phyloP scores from a whole-genome alignment of 2,329 filamentous ascomycete genomes.

The Penicillium sp. region DNA sequence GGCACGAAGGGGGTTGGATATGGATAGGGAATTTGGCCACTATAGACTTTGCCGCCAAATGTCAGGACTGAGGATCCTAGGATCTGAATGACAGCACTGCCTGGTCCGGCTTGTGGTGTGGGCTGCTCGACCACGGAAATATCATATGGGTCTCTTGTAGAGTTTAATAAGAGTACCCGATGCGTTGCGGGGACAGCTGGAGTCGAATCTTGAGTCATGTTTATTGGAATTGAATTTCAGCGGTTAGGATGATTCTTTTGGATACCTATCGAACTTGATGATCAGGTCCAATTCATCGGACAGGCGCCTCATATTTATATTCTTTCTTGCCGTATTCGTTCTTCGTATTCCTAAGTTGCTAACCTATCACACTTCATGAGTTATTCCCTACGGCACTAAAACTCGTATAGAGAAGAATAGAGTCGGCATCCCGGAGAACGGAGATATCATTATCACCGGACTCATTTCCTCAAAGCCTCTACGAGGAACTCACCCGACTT shows the following conservation, averaged over 20 bases:
- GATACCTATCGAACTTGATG: neutral
- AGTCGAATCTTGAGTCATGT: neutral
- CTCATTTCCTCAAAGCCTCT: neutral
- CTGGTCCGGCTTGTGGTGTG: neutral
- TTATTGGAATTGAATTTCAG: neutral
- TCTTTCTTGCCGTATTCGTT: neutral
- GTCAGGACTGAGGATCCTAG: neutral
- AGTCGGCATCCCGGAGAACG: neutral
- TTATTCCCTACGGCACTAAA: neutral
- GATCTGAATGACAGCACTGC: neutral
- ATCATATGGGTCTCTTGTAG: neutral
- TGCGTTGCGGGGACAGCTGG: neutral
- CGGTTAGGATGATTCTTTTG: neutral
- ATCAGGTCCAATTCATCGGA: neutral
- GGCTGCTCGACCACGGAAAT: neutral
- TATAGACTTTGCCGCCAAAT: neutral
- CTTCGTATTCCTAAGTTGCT: neutral
- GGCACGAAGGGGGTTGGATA: neutral
- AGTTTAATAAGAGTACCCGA: neutral
- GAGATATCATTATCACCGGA: neutral
- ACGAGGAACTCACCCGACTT: neutral
- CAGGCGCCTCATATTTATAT: neutral
- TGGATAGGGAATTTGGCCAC: neutral
- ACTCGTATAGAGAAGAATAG: neutral
- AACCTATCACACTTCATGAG: neutral